These are phyloP conservation scores for Ehretia macrophylla DNA, from an alignment of 257 asterid genomes.

Conservation along the genomic window DNA sequence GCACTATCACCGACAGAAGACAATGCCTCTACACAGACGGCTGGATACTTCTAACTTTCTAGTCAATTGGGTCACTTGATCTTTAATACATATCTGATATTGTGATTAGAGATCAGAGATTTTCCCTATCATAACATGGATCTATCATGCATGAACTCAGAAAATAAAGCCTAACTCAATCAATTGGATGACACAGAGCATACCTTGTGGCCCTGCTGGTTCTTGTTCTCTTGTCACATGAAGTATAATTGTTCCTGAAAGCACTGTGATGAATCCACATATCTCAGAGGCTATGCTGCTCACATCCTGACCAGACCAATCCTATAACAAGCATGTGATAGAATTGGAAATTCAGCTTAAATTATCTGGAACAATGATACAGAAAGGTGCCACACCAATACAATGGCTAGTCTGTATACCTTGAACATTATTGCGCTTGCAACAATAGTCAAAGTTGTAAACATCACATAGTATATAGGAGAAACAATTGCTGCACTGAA, in stretches of 20 bases:
- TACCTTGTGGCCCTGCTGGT: conserved; percentile 48
- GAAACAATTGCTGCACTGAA: conserved; percentile 84
- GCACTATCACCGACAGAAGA: too few species aligned
- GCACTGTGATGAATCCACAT: conserved; percentile 63
- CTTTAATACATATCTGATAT: too few species aligned
- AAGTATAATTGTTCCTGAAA: conserved; percentile 73
- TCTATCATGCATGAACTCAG: not conserved
- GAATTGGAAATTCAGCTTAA: not conserved
- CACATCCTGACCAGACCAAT: conserved; percentile 73
- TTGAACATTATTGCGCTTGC: conserved; percentile 94
- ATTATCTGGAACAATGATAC: not conserved
- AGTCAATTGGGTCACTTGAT: too few species aligned
- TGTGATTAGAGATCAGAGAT: too few species aligned
- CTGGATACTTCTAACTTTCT: too few species aligned
- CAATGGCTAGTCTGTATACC: conserved; percentile 7
- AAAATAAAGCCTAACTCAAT: not conserved
- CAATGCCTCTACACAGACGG: too few species aligned
- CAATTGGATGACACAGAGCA: not conserved
- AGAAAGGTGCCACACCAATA: not conserved
- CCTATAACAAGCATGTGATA: conserved; percentile 33
- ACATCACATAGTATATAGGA: conserved; percentile 85
- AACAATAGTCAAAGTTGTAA: conserved; percentile 74
- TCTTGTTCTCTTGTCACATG: conserved; percentile 76
- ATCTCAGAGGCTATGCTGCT: conserved; percentile 67
- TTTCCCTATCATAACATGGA: not conserved